Percentiles rank a stretch among this genome's conserved stretches.
Conservation (phyloP, 345 rosid species). For the Acer yangbiense region DNA sequence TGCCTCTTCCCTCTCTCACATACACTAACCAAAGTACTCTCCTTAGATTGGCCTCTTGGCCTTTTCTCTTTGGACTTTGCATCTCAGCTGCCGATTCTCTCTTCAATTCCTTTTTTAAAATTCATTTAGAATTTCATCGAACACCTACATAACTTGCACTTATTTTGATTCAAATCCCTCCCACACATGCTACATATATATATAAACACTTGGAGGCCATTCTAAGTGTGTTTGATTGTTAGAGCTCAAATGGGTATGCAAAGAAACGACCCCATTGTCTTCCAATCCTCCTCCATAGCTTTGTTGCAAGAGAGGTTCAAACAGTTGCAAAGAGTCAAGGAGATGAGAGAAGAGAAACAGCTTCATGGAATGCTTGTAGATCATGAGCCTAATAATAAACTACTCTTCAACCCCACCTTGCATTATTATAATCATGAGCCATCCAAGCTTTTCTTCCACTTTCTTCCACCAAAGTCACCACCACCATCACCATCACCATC, state of each 20-base stretch:
- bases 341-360: conserved; percentile 66
- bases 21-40: conserved; percentile 45
- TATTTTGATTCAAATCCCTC: not conserved
- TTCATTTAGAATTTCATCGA: conserved; percentile 49
- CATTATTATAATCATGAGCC: conserved; percentile 28
- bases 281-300: conserved; percentile 68
- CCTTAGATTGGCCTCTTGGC: conserved; percentile 57
- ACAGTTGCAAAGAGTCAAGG: conserved; percentile 58
- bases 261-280: conserved; percentile 40
- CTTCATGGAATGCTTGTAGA: conserved; percentile 33
- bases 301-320: conserved; percentile 77
- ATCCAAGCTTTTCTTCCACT: conserved; percentile 51
- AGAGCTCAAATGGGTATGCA: conserved; percentile 45
- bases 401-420: conserved; percentile 20
- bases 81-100: conserved; percentile 58
- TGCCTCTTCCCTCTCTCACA: conserved; percentile 31
- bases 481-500: conserved; percentile 27
- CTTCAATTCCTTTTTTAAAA: conserved; percentile 22
- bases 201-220: not conserved
- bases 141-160: conserved; percentile 27
- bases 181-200: not conserved
- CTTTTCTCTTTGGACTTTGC: conserved; percentile 62
- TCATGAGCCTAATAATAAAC: conserved; percentile 31
- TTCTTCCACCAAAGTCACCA: conserved; percentile 35
- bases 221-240: not conserved